A percentile compares a stretch with the other conserved stretches of the same genome.
phyloP scores from a whole-genome alignment of 805 yeast genomes.

The Clavispora fructus region DNA sequence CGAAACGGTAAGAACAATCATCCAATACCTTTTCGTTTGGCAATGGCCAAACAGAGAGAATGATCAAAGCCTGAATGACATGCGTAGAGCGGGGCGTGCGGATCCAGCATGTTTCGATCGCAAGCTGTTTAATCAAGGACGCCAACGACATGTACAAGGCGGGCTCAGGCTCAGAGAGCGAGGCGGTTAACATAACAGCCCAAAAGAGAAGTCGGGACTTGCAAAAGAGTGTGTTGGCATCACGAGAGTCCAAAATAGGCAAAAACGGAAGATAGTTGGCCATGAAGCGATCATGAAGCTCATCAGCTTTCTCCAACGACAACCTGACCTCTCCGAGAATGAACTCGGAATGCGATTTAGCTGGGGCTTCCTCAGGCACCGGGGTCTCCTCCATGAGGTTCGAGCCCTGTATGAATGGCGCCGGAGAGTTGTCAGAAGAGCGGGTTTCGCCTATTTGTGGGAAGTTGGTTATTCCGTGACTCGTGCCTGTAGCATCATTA shows the following conservation, averaged over 20 bases:
- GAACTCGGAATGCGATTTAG: conserved; percentile 49
- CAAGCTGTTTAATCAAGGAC: conserved; percentile 74
- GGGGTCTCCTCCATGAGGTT: conserved; percentile 9
- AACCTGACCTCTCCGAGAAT: conserved; percentile 71
- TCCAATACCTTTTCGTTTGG: conserved; percentile 91
- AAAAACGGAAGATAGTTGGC: conserved; percentile 64
- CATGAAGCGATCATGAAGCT: conserved; percentile 67
- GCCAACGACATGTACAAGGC: conserved; percentile 70
- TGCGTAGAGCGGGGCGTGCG: conserved; percentile 91
- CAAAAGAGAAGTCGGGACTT: conserved; percentile 85
- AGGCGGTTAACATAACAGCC: conserved; percentile 85
- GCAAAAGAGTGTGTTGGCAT: conserved; percentile 71
- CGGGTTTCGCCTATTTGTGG: conserved; percentile 19
- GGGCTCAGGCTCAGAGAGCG: conserved; percentile 84
- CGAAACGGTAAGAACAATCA: conserved; percentile 85
- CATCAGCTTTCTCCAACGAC: conserved; percentile 61
- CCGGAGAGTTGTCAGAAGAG: conserved; percentile 28
- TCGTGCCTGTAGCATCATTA: conserved; percentile 9
- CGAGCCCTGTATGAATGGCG: background rate
- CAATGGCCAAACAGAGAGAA: conserved; percentile 86
- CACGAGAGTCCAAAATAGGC: conserved; percentile 69
- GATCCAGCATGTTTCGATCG: conserved; percentile 90
- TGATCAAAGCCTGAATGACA: conserved; percentile 81
- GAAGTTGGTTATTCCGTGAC: conserved; percentile 13
- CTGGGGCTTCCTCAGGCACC: conserved; percentile 4